Base-by-base conservation (phyloP, 768 basidiomycete species). In the Podaxis sp. region DNA sequence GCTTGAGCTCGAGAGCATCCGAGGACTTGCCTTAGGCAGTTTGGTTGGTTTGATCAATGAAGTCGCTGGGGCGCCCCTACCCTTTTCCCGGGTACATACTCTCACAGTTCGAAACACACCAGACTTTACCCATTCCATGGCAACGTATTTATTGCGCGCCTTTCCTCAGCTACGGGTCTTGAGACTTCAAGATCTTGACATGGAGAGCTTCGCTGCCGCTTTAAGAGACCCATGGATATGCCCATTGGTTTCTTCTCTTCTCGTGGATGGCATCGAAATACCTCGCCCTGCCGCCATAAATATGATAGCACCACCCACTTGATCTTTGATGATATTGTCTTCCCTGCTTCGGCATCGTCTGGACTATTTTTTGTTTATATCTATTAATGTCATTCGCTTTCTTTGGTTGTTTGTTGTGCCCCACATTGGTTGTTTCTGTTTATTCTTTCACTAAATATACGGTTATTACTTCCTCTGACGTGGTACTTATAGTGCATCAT, bases 221-320 rank as follows among this genome's bases (percentile, higher is more conserved):
- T 40, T 59, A 25, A 59, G 58, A 24, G 49, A 59, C 46, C 33
- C 58, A 9, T 37, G 49, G 50, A 40, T 59, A 9, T 59, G 58
- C 24, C 58, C 58, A 4, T 4, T 41, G 58, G 24, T 51, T 13
- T 51, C 58, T n/a, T 55, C 37, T 3, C 36, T 59, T 13, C 36
- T 50, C 4, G 58, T 51, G 7, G 36, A 51, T 25, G 58, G 49
- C 15, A n/a, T n/a, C 19, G 58, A 59, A 25, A n/a, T 51, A 25
- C 22, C 47, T 25, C 58, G 58, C 4, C 58, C 47, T 59, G 8
- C 47, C 22, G 49, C 49, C 15, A 51, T 51, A 3, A 51, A 25
- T 33, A 59, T 59, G 37, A 51, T 51, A 25, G 47, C 36, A 4
- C 49, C 49, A 2, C 36, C 57, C 15, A 46, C 19, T 12, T 55